Base-by-base conservation (phyloP, 1,284 basidiomycete species). In the Golubevia sp. region DNA sequence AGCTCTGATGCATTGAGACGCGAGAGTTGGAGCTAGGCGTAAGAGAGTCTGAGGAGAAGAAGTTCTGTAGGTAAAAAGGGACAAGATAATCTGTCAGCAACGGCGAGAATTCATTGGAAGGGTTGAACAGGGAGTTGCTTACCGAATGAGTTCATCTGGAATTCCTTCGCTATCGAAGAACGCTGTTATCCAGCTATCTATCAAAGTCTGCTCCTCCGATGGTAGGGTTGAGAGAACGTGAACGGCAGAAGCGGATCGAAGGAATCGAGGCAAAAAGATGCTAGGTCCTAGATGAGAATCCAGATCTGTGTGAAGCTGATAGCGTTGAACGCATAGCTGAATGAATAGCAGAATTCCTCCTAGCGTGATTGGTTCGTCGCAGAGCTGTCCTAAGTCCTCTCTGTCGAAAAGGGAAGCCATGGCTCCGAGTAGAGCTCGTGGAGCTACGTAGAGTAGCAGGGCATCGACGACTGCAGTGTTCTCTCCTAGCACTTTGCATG, bases 1-100 rank as follows among this genome's bases (percentile, higher is more conserved):
- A 0, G 87, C 87, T 1, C 74, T 65, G 58, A 87, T 84, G 3
- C 85, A 84, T 64, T 88, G 87, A 13, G 85, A 82, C 27, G 86
- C 85, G n/a, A 88, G 76, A 0, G 86, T 85, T 0, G 86, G 81
- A 0, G 86, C 82, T 1, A 87, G 79, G 5, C 79, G 73, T 34
- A 86, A 83, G 13, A 87, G 79, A 0, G 80, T 78, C 11, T 76
- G 77, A 1, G 86, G 86, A 0, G 85, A 77, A 0, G 87, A 87
- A 2, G 85, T 70, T 21, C 79, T 81, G 67, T 1, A 18, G 2
- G 20, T 3, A 25, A 13, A 1, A 11, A 13, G n/a, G 27, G 2
- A 30, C 54, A 27, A 27, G 3, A 15, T 20, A 2, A 59, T 4
- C 20, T 44, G 24, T 56, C 27, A 23, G 15, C n/a, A n/a, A n/a